These are phyloP conservation scores for Arachis hypogaea DNA, from an alignment of 306 rosid species.

Conservation along the genomic window DNA sequence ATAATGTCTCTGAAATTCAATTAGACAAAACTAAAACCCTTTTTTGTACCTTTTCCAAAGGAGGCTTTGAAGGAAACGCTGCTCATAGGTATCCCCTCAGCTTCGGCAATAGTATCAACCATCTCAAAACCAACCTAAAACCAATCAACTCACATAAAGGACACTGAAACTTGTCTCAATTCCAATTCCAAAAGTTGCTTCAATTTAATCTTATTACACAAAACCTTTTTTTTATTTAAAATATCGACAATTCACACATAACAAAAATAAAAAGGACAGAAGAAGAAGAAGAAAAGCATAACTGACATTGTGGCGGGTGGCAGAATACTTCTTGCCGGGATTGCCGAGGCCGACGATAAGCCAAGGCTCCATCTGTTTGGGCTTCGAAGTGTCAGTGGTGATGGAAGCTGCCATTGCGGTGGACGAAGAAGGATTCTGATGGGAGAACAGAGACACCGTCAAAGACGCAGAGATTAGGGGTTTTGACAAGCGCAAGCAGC, in stretches of 20 bases:
- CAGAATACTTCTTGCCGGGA: conserved; percentile 66
- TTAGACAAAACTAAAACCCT: conserved; percentile 17
- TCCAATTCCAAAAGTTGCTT: conserved; percentile 20
- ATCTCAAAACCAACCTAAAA: conserved; percentile 92
- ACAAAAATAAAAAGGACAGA: background rate
- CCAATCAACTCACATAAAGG: conserved; percentile 9
- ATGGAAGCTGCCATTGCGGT: conserved; percentile 31
- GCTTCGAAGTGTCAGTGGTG: conserved; percentile 39
- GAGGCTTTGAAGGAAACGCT: conserved; percentile 81
- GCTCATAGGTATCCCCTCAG: conserved; percentile 78
- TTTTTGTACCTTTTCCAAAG: conserved; percentile 69
- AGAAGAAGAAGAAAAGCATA: background rate
- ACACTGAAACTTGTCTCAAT: background rate
- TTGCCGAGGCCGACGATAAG: conserved; percentile 86
- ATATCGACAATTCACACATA: background rate
- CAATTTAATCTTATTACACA: background rate
- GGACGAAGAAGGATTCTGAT: conserved; percentile 35
- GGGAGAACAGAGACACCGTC: conserved; percentile 31
- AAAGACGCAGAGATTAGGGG: conserved; percentile 36
- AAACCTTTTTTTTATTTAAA: no score
- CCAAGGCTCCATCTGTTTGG: conserved; percentile 66
- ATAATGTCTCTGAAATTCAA: background rate
- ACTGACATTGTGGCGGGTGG: conserved; percentile 78
- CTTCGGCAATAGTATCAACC: conserved; percentile 90
- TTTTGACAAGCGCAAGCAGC: conserved; percentile 44